A percentile compares a stretch with the other conserved stretches of the same genome.
phyloP scores from a whole-genome alignment of 345 rosid species.

The Stellera chamaejasme region DNA sequence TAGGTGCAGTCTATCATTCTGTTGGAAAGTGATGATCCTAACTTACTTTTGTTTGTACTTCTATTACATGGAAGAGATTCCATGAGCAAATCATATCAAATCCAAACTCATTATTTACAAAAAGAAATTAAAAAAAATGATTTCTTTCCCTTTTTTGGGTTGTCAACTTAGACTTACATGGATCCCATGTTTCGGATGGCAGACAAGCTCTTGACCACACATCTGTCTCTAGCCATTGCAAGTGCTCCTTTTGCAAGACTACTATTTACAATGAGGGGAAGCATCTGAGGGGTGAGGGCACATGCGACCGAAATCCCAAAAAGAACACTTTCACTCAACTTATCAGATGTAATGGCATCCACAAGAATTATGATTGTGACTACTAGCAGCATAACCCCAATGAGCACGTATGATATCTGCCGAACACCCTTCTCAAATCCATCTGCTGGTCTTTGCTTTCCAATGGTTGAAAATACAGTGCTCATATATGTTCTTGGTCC shows the following conservation, averaged over 20 bases:
- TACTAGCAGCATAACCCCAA: slow-evolving; percentile 49
- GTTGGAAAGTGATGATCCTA: too few relatives aligned
- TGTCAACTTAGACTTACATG: slow-evolving; percentile 34
- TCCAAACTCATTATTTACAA: too few relatives aligned
- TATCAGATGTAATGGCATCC: slow-evolving; percentile 23
- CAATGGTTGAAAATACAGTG: slow-evolving; percentile 48
- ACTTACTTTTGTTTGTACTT: too few relatives aligned
- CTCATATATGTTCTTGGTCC: slow-evolving; percentile 63
- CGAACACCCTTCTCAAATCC: slow-evolving; percentile 45
- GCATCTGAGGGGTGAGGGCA: slow-evolving; percentile 75
- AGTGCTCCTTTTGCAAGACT: slow-evolving; percentile 76
- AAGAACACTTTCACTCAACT: slow-evolving; percentile 38
- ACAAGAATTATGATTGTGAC: slow-evolving; percentile 35
- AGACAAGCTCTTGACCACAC: slow-evolving; percentile 56
- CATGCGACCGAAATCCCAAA: slow-evolving; percentile 64
- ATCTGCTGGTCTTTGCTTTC: slow-evolving; percentile 55
- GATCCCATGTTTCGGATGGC: slow-evolving; percentile 70
- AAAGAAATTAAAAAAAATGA: too few relatives aligned
- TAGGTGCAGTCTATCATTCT: too few relatives aligned
- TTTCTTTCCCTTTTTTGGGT: too few relatives aligned
- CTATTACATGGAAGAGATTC: too few relatives aligned
- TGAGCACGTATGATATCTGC: slow-evolving; percentile 47
- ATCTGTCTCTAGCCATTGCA: slow-evolving; percentile 72
- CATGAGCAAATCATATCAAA: too few relatives aligned
- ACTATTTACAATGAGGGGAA: slow-evolving; percentile 60